phyloP scores from a whole-genome alignment of 257 asterid genomes.

The Mitragyna speciosa region DNA sequence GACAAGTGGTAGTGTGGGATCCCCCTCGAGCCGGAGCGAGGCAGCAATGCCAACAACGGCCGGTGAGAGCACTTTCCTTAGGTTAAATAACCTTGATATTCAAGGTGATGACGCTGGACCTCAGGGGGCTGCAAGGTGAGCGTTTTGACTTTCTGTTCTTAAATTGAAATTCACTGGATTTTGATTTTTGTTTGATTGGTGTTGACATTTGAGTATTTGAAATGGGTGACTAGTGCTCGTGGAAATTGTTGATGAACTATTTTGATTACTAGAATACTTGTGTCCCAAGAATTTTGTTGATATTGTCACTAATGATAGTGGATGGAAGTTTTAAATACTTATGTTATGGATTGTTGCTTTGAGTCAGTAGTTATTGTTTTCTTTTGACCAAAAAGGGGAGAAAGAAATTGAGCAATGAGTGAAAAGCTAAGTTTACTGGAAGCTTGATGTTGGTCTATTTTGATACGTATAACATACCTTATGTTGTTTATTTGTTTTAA shows the following conservation, averaged over 20 bases:
- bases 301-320: not conserved
- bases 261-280: not conserved
- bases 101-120: conserved; percentile 93
- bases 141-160: conserved; percentile 13
- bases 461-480: no score
- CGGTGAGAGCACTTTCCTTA: conserved; percentile 57
- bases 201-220: conserved; percentile 3
- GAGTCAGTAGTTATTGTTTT: not conserved
- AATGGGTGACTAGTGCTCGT: not conserved
- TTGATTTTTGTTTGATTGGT: conserved; percentile 1
- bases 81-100: conserved; percentile 70
- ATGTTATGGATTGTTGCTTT: not conserved
- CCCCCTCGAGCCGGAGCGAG: conserved; percentile 94
- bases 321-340: not conserved
- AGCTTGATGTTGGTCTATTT: conserved; percentile 6
- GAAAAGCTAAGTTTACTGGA: not conserved
- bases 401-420: not conserved
- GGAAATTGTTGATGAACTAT: not conserved
- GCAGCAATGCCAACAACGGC: conserved; percentile 68
- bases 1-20: conserved; percentile 90
- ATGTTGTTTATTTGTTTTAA: no score
- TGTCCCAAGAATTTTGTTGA: no score
- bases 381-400: not conserved
- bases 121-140: conserved; percentile 83
- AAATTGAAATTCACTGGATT: not conserved